These are phyloP conservation scores for Neonectria magnoliae DNA, from an alignment of 2,329 filamentous ascomycete genomes.

Conservation along the genomic window DNA sequence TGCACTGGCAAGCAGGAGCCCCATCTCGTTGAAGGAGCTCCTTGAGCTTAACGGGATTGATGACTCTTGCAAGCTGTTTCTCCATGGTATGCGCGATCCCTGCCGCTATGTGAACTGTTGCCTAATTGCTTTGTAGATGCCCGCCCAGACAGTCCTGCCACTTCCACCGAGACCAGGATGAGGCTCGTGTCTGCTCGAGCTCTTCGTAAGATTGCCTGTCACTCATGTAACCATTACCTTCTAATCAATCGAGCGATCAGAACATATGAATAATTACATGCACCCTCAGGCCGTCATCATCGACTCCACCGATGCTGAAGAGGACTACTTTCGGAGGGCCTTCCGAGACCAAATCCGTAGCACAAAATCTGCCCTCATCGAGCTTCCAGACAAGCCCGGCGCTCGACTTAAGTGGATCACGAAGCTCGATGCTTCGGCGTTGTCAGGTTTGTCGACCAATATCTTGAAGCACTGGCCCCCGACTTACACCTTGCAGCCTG, in stretches of 20 bases:
- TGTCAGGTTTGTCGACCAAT: conserved; percentile 63
- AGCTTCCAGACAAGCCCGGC: conserved; percentile 72
- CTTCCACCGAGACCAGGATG: conserved; percentile 77
- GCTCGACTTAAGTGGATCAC: conserved; percentile 80
- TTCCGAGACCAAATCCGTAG: conserved; percentile 64
- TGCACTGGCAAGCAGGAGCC: conserved; percentile 77
- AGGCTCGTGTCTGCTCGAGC: conserved; percentile 71
- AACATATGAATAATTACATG: conserved; percentile 77
- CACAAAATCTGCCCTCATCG: conserved; percentile 72
- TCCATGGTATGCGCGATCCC: conserved; percentile 57
- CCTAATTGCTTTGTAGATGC: conserved; percentile 65
- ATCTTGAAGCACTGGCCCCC: conserved; percentile 18
- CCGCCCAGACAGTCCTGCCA: conserved; percentile 75
- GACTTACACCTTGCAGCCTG: conserved; percentile 61
- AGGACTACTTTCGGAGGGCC: conserved; percentile 72
- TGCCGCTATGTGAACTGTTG: background rate
- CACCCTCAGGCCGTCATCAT: conserved; percentile 81
- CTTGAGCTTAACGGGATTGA: conserved; percentile 83
- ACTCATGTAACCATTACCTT: background rate
- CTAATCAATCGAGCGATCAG: conserved; percentile 42
- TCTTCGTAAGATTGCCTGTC: conserved; percentile 60
- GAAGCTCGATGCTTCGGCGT: conserved; percentile 76
- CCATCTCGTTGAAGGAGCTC: conserved; percentile 75
- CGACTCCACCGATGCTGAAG: conserved; percentile 74
- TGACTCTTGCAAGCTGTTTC: conserved; percentile 71